phyloP scores from a whole-genome alignment of 2,329 filamentous ascomycete species.

The Ophiostoma sp. region DNA sequence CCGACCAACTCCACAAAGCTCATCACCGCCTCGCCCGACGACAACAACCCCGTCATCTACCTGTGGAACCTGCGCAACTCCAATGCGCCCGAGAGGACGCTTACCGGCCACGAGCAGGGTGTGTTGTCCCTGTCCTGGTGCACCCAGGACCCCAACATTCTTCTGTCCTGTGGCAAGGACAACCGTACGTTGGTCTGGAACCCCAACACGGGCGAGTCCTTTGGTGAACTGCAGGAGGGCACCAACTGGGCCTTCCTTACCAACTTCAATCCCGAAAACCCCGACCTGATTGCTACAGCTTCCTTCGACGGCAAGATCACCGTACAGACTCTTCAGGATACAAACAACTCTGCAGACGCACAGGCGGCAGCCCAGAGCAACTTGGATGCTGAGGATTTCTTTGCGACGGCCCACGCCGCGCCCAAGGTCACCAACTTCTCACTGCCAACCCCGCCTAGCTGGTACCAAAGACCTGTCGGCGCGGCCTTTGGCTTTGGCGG shows the following conservation, averaged over 20 bases:
- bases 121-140: conserved; percentile 96
- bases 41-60: conserved; percentile 79
- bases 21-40: conserved; percentile 83
- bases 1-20: conserved; percentile 92
- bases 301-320: conserved; percentile 97
- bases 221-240: conserved; percentile 91
- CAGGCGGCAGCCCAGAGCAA: conserved; percentile 61
- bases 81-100: conserved; percentile 81
- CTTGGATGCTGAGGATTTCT: conserved; percentile 91
- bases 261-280: conserved; percentile 88
- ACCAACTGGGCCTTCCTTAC: conserved; percentile 99
- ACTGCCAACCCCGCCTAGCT: conserved; percentile 76
- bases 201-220: conserved; percentile 77
- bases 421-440: conserved; percentile 88
- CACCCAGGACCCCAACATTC: conserved; percentile 76
- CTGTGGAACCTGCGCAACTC: conserved; percentile 96
- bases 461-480: conserved; percentile 78
- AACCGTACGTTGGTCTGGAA: conserved; percentile 96
- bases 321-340: conserved; percentile 90
- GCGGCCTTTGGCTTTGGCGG: conserved; percentile 94
- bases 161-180: conserved; percentile 93
- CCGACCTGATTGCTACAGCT: conserved; percentile 85
- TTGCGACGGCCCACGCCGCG: conserved; percentile 85
- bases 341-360: conserved; percentile 64
- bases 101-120: conserved; percentile 90